A percentile compares a stretch with the other conserved stretches of the same genome.
Conservation (phyloP, 371 early-diverging fungal species). For the Mortierella polycephala region DNA sequence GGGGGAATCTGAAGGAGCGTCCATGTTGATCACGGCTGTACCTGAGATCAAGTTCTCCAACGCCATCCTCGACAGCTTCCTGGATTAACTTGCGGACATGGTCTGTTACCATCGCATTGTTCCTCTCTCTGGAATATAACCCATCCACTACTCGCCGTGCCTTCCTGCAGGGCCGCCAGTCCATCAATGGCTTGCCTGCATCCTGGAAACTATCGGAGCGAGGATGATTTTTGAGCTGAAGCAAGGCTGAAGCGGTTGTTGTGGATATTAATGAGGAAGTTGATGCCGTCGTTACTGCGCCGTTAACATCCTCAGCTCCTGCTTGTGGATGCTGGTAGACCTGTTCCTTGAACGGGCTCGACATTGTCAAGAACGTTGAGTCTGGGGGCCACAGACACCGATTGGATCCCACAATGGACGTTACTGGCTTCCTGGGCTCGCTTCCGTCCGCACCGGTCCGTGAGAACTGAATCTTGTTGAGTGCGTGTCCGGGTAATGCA, state of each 20-base stretch:
- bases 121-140: conserved; percentile 31
- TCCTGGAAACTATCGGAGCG: conserved; percentile 28
- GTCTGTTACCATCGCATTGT: conserved; percentile 31
- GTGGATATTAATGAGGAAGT: conserved; percentile 1
- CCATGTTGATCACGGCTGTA: conserved; percentile 24
- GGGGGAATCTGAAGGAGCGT: not conserved
- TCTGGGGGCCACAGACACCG: conserved; percentile 49
- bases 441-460: too few species aligned
- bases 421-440: conserved; percentile 28
- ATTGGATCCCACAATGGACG: conserved; percentile 41
- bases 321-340: conserved; percentile 10
- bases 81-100: conserved; percentile 63
- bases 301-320: not conserved
- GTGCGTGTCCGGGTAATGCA: not conserved
- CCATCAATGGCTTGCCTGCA: conserved; percentile 13
- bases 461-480: too few species aligned
- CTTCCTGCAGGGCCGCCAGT: conserved; percentile 36
- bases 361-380: conserved; percentile 39
- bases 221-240: conserved; percentile 15
- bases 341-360: conserved; percentile 14
- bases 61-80: conserved; percentile 63
- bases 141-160: conserved; percentile 36
- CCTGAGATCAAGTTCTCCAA: conserved; percentile 66
- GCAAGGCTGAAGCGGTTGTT: not conserved
- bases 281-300: not conserved